Evolutionary conservation across 2,329 filamentous ascomycete species (phyloP), one percentile per base, ranked within the genome.

Genomic region (Xylaria sp.): DNA sequence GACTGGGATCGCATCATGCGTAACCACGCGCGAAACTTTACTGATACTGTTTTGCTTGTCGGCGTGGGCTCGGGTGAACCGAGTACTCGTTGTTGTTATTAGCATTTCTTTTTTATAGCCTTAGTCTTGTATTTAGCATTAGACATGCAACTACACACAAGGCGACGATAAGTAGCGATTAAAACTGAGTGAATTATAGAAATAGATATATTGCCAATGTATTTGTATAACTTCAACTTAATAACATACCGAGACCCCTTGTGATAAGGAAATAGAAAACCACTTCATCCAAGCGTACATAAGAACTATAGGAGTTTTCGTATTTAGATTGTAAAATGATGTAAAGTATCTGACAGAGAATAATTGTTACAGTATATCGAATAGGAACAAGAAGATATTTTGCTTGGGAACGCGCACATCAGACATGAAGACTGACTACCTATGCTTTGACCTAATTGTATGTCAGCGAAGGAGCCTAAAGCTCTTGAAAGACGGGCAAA

Each of bases 1-100:
- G 72, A 72, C 28, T 71, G 70, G 72, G 33, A 62, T 3, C 15
- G 46, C 5, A 39, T 71, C 10, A 67, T 67, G 63, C 18, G 28
- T 12, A n/a, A 28, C 8, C 64, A 71, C 28, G 52, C 39, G 1
- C 36, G 12, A 1, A 33, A 39, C 1, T 59, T 41, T 18, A 58
- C 61, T 4, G n/a, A 46, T 23, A 48, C 12, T 5, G 39, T 67
- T 18, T 57, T 73, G 51, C 60, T 72, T 48, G 54, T 70, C 12
- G 68, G 70, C 1, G 70, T 70, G n/a, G 66, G 72, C 1, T 6
- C 64, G 1, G 69, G 69, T 1, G 15, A 51, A 15, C 63, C 59
- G 3, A 41, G 63, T 33, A 9, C 4, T 8, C 23, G 63, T 15
- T 67, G 67, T 10, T 33, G 59, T 23, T 25, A 23, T 23, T 25